These are phyloP conservation scores for Leccinum solheimii DNA, from an alignment of 1,284 basidiomycete species.

Conservation along the genomic window DNA sequence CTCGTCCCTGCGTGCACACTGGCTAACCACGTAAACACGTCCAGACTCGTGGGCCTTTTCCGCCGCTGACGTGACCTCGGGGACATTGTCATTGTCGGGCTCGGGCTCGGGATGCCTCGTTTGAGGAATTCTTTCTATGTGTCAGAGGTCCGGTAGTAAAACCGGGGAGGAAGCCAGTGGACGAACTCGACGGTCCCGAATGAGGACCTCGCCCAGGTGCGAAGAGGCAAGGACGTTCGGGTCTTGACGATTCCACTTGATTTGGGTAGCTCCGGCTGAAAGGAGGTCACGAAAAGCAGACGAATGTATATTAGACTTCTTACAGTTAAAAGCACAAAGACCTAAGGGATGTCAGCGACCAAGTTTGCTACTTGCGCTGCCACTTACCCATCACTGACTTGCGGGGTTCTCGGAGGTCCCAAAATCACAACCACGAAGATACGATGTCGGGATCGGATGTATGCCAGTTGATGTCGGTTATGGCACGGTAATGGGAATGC, in stretches of 20 bases:
- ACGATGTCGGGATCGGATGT: conserved; percentile 78
- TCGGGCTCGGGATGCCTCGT: conserved; percentile 24
- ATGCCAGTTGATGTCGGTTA: conserved; percentile 97
- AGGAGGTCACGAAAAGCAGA: neutral
- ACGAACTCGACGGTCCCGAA: conserved; percentile 84
- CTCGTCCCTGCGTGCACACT: conserved; percentile 58
- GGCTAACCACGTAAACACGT: conserved; percentile 68
- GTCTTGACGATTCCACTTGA: conserved; percentile 92
- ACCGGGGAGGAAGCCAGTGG: neutral
- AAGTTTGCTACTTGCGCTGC: neutral
- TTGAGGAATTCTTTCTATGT: conserved; percentile 79
- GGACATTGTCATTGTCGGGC: conserved; percentile 36
- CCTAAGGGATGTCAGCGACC: conserved; percentile 40
- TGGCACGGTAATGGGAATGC: conserved; percentile 86
- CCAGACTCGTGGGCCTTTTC: conserved; percentile 57
- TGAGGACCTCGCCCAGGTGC: conserved; percentile 78
- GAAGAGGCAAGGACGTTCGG: conserved; percentile 85
- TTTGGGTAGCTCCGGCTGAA: conserved; percentile 84
- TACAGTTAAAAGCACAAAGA: conserved; percentile 75
- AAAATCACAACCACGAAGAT: conserved; percentile 81
- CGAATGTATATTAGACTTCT: conserved; percentile 13
- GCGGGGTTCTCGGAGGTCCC: conserved; percentile 73
- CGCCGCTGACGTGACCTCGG: conserved; percentile 48
- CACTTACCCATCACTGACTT: conserved; percentile 66
- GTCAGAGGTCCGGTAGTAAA: conserved; percentile 8